Evolutionary conservation across 768 basidiomycete genomes (phyloP), one percentile per base, ranked within the genome.

Genomic region (Scleroderma citrinum): DNA sequence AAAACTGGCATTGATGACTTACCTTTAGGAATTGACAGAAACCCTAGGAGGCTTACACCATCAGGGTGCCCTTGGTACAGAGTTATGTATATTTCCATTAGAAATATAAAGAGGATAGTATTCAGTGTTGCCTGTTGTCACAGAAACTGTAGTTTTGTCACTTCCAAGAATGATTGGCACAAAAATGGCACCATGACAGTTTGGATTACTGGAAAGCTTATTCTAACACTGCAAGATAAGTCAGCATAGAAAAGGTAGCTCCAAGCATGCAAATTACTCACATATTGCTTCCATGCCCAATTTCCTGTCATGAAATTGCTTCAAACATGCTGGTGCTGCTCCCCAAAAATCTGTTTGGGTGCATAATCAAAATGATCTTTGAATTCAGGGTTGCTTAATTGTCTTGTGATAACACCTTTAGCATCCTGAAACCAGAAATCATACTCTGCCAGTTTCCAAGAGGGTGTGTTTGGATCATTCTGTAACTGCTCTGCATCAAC

Each of bases 211-310:
- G 34, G 46, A 41, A 11, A 51, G 44, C 17, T 30, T 44, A 31
- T 53, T 54, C 40, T 56, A 31, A 20, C 7, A 20, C 5, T 13
- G 3, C 2, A 7, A 16, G n/a, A 12, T 26, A 13, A 21, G 31
- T 24, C 23, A 16, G 20, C 17, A 51, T 5, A n/a, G 16, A 30
- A 23, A 0, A 17, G 12, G 34, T 13, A 35, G 34, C 26, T 29
- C 26, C 8, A 5, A 29, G 4, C 26, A 29, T 29, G 8, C 26
- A 29, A 29, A 29, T 29, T 29, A 35, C 13, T 14, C 13, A 64
- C 62, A 6, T 58, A 73, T 71, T 4, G 58, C 64, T 44, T 65
- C 60, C 59, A 66, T 2, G 54, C 61, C 66, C 61, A 67, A 14
- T 63, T 47, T 7, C 59, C 63, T 3, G 61, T 64, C 50, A 69